Conservation (phyloP, 352 stramenopile species). For the Globisporangium paddicum region DNA sequence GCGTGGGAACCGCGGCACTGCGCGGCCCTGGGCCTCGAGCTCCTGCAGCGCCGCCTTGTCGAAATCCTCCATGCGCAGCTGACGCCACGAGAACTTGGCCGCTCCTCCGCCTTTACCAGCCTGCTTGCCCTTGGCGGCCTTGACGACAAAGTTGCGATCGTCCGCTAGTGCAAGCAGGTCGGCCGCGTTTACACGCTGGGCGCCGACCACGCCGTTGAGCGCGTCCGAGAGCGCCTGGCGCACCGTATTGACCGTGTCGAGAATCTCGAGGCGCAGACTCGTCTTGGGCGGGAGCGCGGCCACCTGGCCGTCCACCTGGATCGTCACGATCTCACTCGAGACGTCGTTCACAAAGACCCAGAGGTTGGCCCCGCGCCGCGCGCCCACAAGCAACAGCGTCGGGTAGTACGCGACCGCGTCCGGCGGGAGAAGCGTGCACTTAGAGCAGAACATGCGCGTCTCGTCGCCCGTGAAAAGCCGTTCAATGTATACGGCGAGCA, state of each 20-base stretch:
- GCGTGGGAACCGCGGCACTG: conserved; percentile 25
- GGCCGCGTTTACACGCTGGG: conserved; percentile 23
- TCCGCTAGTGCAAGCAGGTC: conserved; percentile 38
- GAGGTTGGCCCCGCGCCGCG: conserved; percentile 43
- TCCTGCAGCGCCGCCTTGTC: conserved; percentile 16
- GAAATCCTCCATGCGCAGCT: conserved; percentile 34
- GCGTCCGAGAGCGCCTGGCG: conserved; percentile 51
- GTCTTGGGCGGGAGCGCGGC: conserved; percentile 41
- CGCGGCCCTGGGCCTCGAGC: conserved; percentile 20
- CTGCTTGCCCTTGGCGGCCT: conserved; percentile 31
- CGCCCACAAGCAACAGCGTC: conserved; percentile 45
- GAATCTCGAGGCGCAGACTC: conserved; percentile 28
- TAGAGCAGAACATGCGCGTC: conserved; percentile 71
- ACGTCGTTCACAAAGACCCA: conserved; percentile 53
- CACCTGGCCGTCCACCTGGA: conserved; percentile 62
- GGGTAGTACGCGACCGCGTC: conserved; percentile 54
- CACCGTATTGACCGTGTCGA: conserved; percentile 44
- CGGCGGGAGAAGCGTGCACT: conserved; percentile 72
- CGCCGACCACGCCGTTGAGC: conserved; percentile 28
- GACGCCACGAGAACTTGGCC: conserved; percentile 37
- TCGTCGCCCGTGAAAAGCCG: conserved; percentile 74
- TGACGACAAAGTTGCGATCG: conserved; percentile 40
- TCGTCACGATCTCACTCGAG: conserved; percentile 45
- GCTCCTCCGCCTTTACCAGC: neutral
- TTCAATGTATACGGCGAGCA: conserved; percentile 65